Evolutionary conservation across 2,329 filamentous ascomycete genomes (phyloP).

Genomic region (Ophiocordyceps australis): DNA sequence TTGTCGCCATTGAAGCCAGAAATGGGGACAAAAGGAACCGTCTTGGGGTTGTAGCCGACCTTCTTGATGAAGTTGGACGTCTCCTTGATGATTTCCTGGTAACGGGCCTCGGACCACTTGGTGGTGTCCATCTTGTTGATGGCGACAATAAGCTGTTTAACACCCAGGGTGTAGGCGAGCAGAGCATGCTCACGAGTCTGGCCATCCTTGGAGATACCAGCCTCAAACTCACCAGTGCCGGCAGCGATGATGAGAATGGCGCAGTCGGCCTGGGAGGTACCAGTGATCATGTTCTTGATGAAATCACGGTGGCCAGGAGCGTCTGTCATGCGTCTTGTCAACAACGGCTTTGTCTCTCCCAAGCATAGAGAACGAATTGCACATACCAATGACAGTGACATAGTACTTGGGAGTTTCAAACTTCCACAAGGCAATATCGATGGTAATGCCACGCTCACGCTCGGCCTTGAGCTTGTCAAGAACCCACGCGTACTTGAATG

Average conservation of each 20-base stretch:
- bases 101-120: slow-evolving; percentile 95
- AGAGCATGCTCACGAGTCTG: slow-evolving; percentile 99
- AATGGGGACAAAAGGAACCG: slow-evolving; percentile 96
- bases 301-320: slow-evolving; percentile 99
- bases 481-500: slow-evolving; percentile 99
- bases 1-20: slow-evolving; percentile 99
- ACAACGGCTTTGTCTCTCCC: too few relatives aligned
- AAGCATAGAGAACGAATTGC: too few relatives aligned
- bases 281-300: slow-evolving; percentile 99
- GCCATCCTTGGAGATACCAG: slow-evolving; percentile 99
- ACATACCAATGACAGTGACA: slow-evolving; percentile 89
- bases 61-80: slow-evolving; percentile 99
- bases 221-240: slow-evolving; percentile 99
- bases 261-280: slow-evolving; percentile 99
- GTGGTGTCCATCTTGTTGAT: slow-evolving; percentile 99
- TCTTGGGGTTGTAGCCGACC: slow-evolving; percentile 99
- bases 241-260: slow-evolving; percentile 99
- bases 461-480: slow-evolving; percentile 99
- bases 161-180: slow-evolving; percentile 98
- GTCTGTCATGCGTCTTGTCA: slow-evolving; percentile 41
- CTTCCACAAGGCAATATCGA: slow-evolving; percentile 99
- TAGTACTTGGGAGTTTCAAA: slow-evolving; percentile 98
- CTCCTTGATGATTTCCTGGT: slow-evolving; percentile 99
- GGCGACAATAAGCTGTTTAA: slow-evolving; percentile 99
- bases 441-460: slow-evolving; percentile 99